Evolutionary conservation across 163 green algal species (phyloP).

Genomic region (Chlorella variabilis): DNA sequence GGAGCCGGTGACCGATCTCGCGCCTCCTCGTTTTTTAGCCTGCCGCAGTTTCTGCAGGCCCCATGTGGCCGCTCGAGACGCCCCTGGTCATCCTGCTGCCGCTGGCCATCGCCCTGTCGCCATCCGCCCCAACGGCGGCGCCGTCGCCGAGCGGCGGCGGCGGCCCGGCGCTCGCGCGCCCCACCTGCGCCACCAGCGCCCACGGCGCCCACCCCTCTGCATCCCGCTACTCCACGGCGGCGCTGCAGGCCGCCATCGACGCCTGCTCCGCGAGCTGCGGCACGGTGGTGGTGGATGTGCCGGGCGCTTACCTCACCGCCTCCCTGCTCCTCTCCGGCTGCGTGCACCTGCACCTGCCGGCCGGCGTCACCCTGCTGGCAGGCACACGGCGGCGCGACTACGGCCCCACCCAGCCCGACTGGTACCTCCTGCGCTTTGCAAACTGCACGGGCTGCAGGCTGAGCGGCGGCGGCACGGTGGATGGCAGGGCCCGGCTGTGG

Average conservation of each 20-base stretch:
- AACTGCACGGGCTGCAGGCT: constrained; percentile 51
- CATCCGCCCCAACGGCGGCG: too few relatives aligned
- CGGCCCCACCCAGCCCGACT: constrained; percentile 18
- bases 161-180: too few relatives aligned
- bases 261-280: constrained; percentile 21
- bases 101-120: too few relatives aligned
- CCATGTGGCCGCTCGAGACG: too few relatives aligned
- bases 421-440: constrained; percentile 54
- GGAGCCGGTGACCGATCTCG: too few relatives aligned
- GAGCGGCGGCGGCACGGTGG: constrained; percentile 45
- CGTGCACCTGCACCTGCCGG: constrained; percentile 39
- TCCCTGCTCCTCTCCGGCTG: constrained; percentile 18
- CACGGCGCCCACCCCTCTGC: neutral
- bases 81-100: too few relatives aligned
- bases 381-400: constrained; percentile 40
- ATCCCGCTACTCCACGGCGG: neutral
- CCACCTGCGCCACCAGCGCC: neutral
- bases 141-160: neutral
- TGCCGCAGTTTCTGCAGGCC: too few relatives aligned
- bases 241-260: constrained; percentile 39
- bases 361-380: constrained; percentile 23
- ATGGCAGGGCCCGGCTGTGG: constrained; percentile 31
- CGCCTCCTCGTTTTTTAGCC: too few relatives aligned
- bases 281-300: constrained; percentile 30
- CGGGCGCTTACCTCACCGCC: constrained; percentile 21